Evolutionary conservation across 2,329 filamentous ascomycete genomes (phyloP).

Genomic region (Fusarium sp.): DNA sequence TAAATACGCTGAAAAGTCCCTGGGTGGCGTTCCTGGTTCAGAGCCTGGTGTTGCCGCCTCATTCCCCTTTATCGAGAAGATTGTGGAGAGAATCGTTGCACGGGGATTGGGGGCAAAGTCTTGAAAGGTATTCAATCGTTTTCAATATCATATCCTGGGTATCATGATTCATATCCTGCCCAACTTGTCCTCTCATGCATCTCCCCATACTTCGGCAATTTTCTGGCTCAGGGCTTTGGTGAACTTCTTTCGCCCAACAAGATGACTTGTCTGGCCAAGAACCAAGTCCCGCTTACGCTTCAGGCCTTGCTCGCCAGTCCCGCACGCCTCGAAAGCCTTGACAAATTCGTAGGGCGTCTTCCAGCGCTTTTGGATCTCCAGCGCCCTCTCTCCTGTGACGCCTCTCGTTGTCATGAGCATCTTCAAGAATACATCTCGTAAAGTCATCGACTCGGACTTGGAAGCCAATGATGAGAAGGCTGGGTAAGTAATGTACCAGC

Average conservation of each 20-base stretch:
- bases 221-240: slow-evolving; percentile 72
- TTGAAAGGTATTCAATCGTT: slow-evolving; percentile 17
- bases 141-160: slow-evolving; percentile 29
- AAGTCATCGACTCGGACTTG: slow-evolving; percentile 78
- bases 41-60: slow-evolving; percentile 59
- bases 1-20: slow-evolving; percentile 91
- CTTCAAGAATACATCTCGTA: slow-evolving; percentile 81
- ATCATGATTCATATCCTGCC: slow-evolving; percentile 31
- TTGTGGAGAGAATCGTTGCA: slow-evolving; percentile 80
- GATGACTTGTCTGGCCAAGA: slow-evolving; percentile 62
- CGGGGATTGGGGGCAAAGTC: slow-evolving; percentile 58
- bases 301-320: slow-evolving; percentile 57
- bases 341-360: slow-evolving; percentile 77
- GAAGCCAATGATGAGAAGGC: slow-evolving; percentile 78
- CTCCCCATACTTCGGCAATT: slow-evolving; percentile 79
- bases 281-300: slow-evolving; percentile 72
- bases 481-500: slow-evolving; percentile 74
- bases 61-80: slow-evolving; percentile 72
- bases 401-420: slow-evolving; percentile 87
- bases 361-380: slow-evolving; percentile 85
- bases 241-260: slow-evolving; percentile 77
- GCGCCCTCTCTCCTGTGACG: slow-evolving; percentile 79
- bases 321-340: slow-evolving; percentile 72
- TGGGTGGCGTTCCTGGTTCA: slow-evolving; percentile 74
- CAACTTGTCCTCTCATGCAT: slow-evolving; percentile 46